Conservation (phyloP, 2,329 filamentous ascomycete species). For the Paramyrothecium sp. region DNA sequence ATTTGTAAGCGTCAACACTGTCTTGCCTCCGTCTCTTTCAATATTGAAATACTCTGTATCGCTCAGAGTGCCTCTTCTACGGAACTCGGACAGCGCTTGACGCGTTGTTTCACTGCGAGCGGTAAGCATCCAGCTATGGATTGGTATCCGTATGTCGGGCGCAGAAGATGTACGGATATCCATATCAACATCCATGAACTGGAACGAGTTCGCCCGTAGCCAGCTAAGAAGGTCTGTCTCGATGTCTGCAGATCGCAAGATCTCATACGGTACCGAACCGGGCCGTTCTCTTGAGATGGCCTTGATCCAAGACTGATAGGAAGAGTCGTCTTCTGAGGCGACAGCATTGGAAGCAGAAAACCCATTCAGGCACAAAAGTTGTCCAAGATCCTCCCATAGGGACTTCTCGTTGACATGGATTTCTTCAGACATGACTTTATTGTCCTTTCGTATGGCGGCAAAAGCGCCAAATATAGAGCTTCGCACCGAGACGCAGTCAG, state of each 20-base stretch:
- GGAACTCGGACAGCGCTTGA: conserved; percentile 57
- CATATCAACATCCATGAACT: conserved; percentile 40
- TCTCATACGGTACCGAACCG: conserved; percentile 46
- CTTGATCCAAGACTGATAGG: conserved; percentile 39
- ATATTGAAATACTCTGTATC: conserved; percentile 27
- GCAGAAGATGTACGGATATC: conserved; percentile 54
- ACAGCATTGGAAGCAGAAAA: conserved; percentile 47
- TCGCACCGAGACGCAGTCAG: conserved; percentile 77
- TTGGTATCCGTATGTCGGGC: conserved; percentile 71
- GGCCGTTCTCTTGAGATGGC: conserved; percentile 42
- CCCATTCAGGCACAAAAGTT: conserved; percentile 65
- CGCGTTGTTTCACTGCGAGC: conserved; percentile 72
- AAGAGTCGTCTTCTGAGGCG: conserved; percentile 19
- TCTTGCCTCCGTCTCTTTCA: conserved; percentile 43
- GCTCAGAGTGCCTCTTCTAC: conserved; percentile 23
- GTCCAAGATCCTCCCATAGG: conserved; percentile 72
- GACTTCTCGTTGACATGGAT: conserved; percentile 65
- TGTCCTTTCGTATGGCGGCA: conserved; percentile 81
- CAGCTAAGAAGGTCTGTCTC: conserved; percentile 60
- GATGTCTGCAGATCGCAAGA: conserved; percentile 63
- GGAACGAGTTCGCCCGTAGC: conserved; percentile 36
- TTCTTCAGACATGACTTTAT: conserved; percentile 71
- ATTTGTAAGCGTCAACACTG: conserved; percentile 62
- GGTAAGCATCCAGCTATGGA: conserved; percentile 78
- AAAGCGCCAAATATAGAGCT: conserved; percentile 90